These are phyloP conservation scores for Chlorella sorokiniana DNA, from an alignment of 139 green algal genomes.

Conservation along the genomic window DNA sequence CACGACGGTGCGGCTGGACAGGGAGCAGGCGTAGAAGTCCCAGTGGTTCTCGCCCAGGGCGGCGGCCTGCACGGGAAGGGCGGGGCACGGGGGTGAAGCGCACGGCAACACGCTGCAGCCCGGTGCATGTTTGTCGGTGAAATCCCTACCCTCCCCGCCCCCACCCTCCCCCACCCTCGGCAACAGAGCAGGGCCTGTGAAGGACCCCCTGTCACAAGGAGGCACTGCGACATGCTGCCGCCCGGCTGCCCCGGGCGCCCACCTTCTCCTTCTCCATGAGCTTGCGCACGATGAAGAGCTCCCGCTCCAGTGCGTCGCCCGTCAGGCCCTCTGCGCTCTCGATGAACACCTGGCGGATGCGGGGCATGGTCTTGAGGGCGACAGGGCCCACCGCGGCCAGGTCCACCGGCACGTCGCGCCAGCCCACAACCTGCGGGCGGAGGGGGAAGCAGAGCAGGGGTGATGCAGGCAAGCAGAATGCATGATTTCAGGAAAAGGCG, in stretches of 20 bases:
- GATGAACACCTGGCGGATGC: conserved; percentile 86
- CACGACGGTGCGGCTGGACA: conserved; percentile 80
- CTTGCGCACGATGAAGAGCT: conserved; percentile 96
- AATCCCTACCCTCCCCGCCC: no score
- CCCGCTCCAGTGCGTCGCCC: conserved; percentile 91
- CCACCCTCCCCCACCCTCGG: no score
- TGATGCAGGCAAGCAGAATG: no score
- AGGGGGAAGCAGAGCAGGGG: no score
- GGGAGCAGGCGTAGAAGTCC: conserved; percentile 37
- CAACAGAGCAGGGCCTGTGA: no score
- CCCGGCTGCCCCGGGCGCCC: no score
- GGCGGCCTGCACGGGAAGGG: not conserved
- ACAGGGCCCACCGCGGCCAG: conserved; percentile 84
- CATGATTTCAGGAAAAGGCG: not conserved
- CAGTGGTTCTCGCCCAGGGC: conserved; percentile 34
- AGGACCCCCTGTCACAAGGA: no score
- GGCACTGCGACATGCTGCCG: no score
- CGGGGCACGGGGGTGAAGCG: not conserved
- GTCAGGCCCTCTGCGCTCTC: conserved; percentile 50
- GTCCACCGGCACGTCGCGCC: conserved; percentile 92
- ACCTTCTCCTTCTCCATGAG: conserved; percentile 84
- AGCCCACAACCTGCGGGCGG: conserved; percentile 74
- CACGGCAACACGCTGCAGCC: no score
- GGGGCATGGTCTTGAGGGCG: conserved; percentile 86
- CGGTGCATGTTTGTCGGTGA: not conserved